phyloP scores from a whole-genome alignment of 2,329 filamentous ascomycete genomes.

The Trichothecium roseum region DNA sequence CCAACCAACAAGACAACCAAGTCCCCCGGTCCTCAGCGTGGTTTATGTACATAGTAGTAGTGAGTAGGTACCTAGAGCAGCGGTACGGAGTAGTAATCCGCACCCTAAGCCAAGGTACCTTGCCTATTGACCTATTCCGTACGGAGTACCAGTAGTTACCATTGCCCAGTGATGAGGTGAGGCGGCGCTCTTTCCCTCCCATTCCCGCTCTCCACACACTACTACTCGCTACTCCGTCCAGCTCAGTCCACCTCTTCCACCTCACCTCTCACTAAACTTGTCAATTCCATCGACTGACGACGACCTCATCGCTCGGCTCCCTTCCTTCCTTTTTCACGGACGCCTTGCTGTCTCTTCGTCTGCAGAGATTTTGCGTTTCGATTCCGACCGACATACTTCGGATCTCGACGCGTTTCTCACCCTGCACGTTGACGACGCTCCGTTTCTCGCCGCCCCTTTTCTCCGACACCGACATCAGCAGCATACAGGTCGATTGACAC shows the following conservation, averaged over 20 bases:
- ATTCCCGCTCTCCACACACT: too few relatives aligned
- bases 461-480: not conserved
- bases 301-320: not conserved
- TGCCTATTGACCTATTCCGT: not conserved
- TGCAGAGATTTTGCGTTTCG: not conserved
- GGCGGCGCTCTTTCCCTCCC: too few relatives aligned
- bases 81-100: not conserved
- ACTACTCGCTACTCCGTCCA: not conserved
- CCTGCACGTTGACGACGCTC: conserved; percentile 2
- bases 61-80: too few relatives aligned
- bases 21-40: too few relatives aligned
- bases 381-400: not conserved
- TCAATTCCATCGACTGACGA: conserved; percentile 1
- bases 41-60: too few relatives aligned
- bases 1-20: too few relatives aligned
- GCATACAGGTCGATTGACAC: not conserved
- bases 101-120: not conserved
- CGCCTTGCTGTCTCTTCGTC: not conserved
- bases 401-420: conserved; percentile 4
- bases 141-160: not conserved
- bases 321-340: not conserved
- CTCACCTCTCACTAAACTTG: not conserved
- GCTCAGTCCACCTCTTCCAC: not conserved
- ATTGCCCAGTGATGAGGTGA: not conserved
- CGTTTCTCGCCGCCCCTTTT: conserved; percentile 3